Base-by-base conservation (phyloP, 140 eudicot species). In the Erigeron philadelphicus region DNA sequence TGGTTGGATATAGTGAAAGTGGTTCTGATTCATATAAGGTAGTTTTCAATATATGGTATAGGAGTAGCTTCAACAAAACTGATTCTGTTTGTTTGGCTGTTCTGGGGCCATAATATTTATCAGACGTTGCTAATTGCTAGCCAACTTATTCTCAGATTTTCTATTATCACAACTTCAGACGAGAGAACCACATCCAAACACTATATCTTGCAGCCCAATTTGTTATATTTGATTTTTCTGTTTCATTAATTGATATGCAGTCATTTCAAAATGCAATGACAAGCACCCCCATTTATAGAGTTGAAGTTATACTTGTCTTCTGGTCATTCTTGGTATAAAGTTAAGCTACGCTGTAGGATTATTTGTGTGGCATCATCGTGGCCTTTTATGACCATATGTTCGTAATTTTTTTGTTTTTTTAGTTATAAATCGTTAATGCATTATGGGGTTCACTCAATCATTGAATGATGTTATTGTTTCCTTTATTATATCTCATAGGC, bases 401-500 rank as follows among this genome's bases (percentile, higher is more conserved):
- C 25, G 25, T 21, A 0, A 21, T 21, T 21, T 21, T 21, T 21
- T 21, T n/a, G n/a, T n/a, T 21, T 21, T 21, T 21, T 21, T 21
- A 21, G 25, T 21, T 21, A 21, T 21, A 21, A 21, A 21, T 21
- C 25, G 25, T 21, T 21, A 21, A 21, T 21, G 25, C 25, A 21
- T 21, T 31, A 12, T 35, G 13, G 19, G 0, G 18, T 61, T 46
- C 25, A 21, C 25, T 21, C 25, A 21, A 21, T 21, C 25, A 56
- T 40, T 41, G 8, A 66, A 17, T n/a, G 11, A 17, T 43, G 18
- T 67, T 41, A 7, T 23, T 17, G 11, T 44, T 72, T 16, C 9
- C 23, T 17, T 31, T 46, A 8, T 55, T 53, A 47, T 72, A 49
- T 45, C 19, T 45, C 19, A 68, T 82, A 86, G 98, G 81, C 56